These are phyloP conservation scores for Alternaria burnsii DNA, from an alignment of 2,329 filamentous ascomycete species.

Conservation along the genomic window DNA sequence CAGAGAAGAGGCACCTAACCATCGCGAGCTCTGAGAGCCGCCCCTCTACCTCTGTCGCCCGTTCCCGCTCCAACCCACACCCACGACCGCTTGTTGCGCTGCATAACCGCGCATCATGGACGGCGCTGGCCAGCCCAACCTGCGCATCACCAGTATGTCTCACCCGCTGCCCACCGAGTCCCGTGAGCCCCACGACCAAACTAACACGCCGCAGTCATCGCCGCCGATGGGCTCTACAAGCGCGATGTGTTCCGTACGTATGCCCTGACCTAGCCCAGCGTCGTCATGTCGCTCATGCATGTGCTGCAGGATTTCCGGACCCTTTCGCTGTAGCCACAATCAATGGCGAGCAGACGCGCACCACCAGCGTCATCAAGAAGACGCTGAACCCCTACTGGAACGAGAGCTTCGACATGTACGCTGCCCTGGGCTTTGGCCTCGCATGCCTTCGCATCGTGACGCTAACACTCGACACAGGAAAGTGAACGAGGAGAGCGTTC, in stretches of 20 bases:
- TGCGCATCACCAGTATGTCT: conserved; percentile 87
- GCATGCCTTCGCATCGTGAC: conserved; percentile 7
- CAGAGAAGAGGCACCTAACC: conserved; percentile 11
- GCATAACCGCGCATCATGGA: conserved; percentile 51
- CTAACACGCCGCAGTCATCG: conserved; percentile 76
- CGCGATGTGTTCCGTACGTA: conserved; percentile 96
- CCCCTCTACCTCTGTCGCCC: conserved; percentile 11
- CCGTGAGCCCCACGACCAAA: conserved; percentile 9
- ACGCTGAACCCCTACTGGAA: conserved; percentile 99
- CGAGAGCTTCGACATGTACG: conserved; percentile 97
- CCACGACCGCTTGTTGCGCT: background rate
- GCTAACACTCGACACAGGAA: conserved; percentile 65
- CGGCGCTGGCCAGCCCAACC: conserved; percentile 71
- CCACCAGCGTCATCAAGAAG: conserved; percentile 96
- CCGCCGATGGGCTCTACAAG: conserved; percentile 97
- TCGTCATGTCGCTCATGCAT: conserved; percentile 39
- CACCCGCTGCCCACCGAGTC: conserved; percentile 10
- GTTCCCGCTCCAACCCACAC: background rate
- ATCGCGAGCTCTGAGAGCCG: conserved; percentile 47
- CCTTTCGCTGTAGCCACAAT: conserved; percentile 97
- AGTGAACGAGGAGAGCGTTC: conserved; percentile 93
- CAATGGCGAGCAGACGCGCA: conserved; percentile 97
- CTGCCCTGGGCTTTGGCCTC: conserved; percentile 17
- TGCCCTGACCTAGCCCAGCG: conserved; percentile 6
- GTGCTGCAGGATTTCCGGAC: conserved; percentile 83